These are phyloP conservation scores for Solanum aculeatissimum DNA, from an alignment of 305 asterid genomes.

Conservation along the genomic window DNA sequence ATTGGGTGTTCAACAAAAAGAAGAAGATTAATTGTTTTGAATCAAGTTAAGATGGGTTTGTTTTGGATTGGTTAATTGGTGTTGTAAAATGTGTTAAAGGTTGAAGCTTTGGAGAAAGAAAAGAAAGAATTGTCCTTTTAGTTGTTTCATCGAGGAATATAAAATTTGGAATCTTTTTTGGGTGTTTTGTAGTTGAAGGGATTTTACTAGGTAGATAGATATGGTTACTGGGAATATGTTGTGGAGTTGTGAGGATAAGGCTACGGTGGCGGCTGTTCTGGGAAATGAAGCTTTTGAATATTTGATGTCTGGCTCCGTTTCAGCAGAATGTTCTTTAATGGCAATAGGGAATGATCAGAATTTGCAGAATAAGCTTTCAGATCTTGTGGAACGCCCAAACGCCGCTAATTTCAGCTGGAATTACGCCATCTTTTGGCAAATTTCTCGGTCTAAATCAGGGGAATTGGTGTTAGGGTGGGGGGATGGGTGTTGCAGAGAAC, in stretches of 20 bases:
- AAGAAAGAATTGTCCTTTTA: not conserved
- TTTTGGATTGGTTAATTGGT: conserved; percentile 11
- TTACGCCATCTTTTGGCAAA: conserved; percentile 94
- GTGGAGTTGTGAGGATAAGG: conserved; percentile 37
- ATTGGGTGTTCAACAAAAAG: conserved; percentile 7
- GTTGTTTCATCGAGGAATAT: conserved; percentile 13
- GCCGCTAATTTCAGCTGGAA: conserved; percentile 62
- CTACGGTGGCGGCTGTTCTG: conserved; percentile 29
- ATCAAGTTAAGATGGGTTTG: conserved; percentile 11
- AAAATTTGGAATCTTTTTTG: not conserved
- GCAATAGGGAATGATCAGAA: conserved; percentile 68
- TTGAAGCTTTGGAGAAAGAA: conserved; percentile 4
- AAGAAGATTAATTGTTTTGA: conserved; percentile 13
- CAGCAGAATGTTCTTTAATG: conserved; percentile 51
- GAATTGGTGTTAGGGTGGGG: conserved; percentile 94
- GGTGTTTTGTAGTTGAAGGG: not conserved
- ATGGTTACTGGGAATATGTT: conserved; percentile 39
- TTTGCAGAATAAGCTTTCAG: conserved; percentile 79
- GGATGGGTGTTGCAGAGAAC: conserved; percentile 94
- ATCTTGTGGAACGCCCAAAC: conserved; percentile 78
- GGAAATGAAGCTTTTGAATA: conserved; percentile 43
- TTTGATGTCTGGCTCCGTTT: conserved; percentile 31
- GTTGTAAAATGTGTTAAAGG: conserved; percentile 6
- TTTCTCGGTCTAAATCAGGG: conserved; percentile 73
- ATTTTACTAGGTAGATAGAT: conserved; percentile 15